Conservation (phyloP, 2,329 filamentous ascomycete genomes). For the Magnaporthiopsis incrustans region DNA sequence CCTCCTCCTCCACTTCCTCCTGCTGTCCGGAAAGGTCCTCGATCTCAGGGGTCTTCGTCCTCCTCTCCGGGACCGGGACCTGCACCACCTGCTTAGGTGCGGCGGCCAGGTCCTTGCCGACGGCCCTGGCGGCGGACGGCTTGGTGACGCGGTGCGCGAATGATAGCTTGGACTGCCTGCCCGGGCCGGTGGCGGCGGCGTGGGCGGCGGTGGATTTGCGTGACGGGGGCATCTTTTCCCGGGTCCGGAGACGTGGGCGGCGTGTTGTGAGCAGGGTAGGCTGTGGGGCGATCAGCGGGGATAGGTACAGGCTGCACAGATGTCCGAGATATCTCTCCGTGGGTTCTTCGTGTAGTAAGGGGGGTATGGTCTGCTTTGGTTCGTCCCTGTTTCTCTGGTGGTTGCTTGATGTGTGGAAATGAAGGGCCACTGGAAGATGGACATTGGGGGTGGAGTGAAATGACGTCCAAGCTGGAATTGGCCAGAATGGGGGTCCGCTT, state of each 20-base stretch:
- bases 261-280: not conserved
- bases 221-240: slow-evolving; percentile 37
- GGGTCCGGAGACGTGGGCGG: not conserved
- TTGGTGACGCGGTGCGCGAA: slow-evolving; percentile 53
- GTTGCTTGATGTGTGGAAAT: not conserved
- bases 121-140: slow-evolving; percentile 33
- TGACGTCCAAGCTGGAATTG: slow-evolving; percentile 11
- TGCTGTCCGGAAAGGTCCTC: slow-evolving; percentile 18
- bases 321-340: not conserved
- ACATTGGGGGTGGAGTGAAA: slow-evolving; percentile 5
- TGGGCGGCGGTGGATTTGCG: slow-evolving; percentile 37
- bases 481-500: not conserved
- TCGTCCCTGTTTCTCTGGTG: too few relatives aligned
- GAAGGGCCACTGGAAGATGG: slow-evolving; percentile 6
- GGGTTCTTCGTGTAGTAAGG: not conserved
- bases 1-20: slow-evolving; percentile 13
- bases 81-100: slow-evolving; percentile 15
- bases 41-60: slow-evolving; percentile 11
- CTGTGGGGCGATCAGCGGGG: not conserved
- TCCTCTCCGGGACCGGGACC: slow-evolving; percentile 4
- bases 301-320: not conserved
- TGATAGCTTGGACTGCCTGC: slow-evolving; percentile 48
- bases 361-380: too few relatives aligned
- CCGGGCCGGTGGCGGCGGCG: slow-evolving; percentile 25
- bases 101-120: slow-evolving; percentile 34